phyloP scores from a whole-genome alignment of 768 basidiomycete species.

The Zangia roseola region DNA sequence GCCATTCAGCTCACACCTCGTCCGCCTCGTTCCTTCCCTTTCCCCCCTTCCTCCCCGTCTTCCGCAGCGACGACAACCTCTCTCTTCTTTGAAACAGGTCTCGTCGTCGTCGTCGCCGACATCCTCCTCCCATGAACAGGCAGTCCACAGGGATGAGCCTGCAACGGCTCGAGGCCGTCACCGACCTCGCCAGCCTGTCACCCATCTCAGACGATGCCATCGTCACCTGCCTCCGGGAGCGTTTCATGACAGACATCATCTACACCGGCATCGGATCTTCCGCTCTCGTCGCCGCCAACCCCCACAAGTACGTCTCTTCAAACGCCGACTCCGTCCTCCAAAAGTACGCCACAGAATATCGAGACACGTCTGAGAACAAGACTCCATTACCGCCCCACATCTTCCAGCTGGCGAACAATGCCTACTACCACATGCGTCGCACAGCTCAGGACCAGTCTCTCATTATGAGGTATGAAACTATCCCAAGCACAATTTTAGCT shows the following conservation, averaged over 20 bases:
- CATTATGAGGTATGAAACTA: constrained; percentile 65
- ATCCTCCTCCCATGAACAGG: constrained; percentile 33
- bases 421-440: constrained; percentile 94
- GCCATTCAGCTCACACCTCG: constrained; percentile 9
- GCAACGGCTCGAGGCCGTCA: constrained; percentile 69
- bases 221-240: constrained; percentile 80
- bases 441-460: constrained; percentile 93
- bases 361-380: constrained; percentile 66
- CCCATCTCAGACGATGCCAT: constrained; percentile 80
- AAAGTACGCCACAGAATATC: constrained; percentile 85
- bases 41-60: constrained; percentile 7
- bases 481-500: not conserved
- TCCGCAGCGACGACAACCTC: constrained; percentile 3
- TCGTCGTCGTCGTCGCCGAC: not conserved
- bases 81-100: not conserved
- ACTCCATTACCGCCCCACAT: constrained; percentile 77
- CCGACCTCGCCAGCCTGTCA: constrained; percentile 66
- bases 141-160: constrained; percentile 44
- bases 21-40: constrained; percentile 21
- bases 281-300: constrained; percentile 83
- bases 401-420: constrained; percentile 86
- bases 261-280: constrained; percentile 75
- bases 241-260: constrained; percentile 81
- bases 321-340: constrained; percentile 84
- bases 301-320: constrained; percentile 83